A percentile compares a stretch with the other conserved stretches of the same genome.
phyloP scores from a whole-genome alignment of 106 monocot genomes.

The Dioscorea alata region DNA sequence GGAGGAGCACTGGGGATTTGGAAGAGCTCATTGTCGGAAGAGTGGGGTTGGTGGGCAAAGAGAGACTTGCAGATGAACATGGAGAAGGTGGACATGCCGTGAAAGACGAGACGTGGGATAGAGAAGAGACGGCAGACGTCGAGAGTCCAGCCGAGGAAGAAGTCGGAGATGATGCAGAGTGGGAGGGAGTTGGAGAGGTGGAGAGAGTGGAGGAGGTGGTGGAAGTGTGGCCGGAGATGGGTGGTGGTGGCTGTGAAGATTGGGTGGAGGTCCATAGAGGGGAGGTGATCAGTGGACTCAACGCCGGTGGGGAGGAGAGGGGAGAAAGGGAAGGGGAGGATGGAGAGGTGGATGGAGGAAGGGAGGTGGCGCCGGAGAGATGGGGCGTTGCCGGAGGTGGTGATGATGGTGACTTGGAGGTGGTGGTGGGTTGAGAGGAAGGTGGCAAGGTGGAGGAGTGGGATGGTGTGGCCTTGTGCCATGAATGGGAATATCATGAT shows the following conservation, averaged over 20 bases:
- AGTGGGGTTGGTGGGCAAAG: background rate
- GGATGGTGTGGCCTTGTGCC: constrained; percentile 42
- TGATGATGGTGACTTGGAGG: constrained; percentile 25
- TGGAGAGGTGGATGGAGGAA: constrained; percentile 1
- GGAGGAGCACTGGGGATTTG: constrained; percentile 21
- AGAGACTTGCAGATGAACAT: constrained; percentile 20
- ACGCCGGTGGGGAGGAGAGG: constrained; percentile 10
- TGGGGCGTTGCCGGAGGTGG: constrained; percentile 29
- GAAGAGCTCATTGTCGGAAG: constrained; percentile 3
- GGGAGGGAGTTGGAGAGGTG: constrained; percentile 1
- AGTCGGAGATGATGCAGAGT: constrained; percentile 31
- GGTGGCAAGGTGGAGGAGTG: constrained; percentile 36
- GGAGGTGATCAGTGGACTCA: constrained; percentile 20
- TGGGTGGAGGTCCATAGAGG: constrained; percentile 15
- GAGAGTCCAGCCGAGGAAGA: constrained; percentile 30
- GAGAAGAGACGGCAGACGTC: constrained; percentile 4
- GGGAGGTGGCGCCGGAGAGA: constrained; percentile 9
- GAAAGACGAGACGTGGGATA: constrained; percentile 45
- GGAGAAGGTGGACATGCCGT: constrained; percentile 42
- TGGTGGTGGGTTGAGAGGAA: constrained; percentile 8
- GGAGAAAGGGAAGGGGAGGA: constrained; percentile 18
- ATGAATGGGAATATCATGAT: constrained; percentile 45
- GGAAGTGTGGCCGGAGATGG: constrained; percentile 16
- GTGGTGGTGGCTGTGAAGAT: constrained; percentile 16
- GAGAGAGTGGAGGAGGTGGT: constrained; percentile 17